Conservation (phyloP, 805 yeast species). For the Wickerhamomyces xylosicus region DNA sequence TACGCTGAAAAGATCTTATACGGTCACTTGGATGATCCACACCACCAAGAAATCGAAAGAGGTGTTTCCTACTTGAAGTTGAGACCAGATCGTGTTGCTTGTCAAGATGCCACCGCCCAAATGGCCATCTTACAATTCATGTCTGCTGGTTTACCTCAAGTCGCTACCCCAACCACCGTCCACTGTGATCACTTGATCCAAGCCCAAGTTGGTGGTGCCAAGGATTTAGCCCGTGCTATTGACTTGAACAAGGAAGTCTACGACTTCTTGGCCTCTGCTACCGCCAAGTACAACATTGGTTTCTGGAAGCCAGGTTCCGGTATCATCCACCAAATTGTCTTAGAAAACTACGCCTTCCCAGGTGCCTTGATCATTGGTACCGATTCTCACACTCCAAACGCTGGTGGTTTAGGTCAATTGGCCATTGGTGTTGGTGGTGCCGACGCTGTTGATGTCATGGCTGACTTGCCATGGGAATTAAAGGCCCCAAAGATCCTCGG, state of each 20-base stretch:
- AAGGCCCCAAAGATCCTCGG: constrained; percentile 95
- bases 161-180: constrained; percentile 91
- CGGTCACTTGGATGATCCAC: constrained; percentile 92
- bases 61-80: constrained; percentile 88
- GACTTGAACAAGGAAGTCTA: constrained; percentile 89
- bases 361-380: constrained; percentile 96
- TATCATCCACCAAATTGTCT: constrained; percentile 92
- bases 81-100: constrained; percentile 96
- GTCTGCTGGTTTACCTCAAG: constrained; percentile 88
- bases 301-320: constrained; percentile 99
- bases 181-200: constrained; percentile 98
- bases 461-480: constrained; percentile 92
- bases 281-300: constrained; percentile 93
- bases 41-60: constrained; percentile 73
- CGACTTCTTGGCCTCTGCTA: constrained; percentile 82
- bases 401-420: constrained; percentile 96
- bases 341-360: constrained; percentile 96
- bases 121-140: constrained; percentile 95
- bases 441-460: constrained; percentile 95
- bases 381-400: constrained; percentile 96
- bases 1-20: constrained; percentile 92
- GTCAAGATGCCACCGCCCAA: constrained; percentile 99
- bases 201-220: constrained; percentile 84
- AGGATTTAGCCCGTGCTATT: constrained; percentile 79
- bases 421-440: constrained; percentile 99